A percentile compares a stretch with the other conserved stretches of the same genome.
Conservation (phyloP, 768 basidiomycete genomes). For the Naganishia vaughanmartiniae region DNA sequence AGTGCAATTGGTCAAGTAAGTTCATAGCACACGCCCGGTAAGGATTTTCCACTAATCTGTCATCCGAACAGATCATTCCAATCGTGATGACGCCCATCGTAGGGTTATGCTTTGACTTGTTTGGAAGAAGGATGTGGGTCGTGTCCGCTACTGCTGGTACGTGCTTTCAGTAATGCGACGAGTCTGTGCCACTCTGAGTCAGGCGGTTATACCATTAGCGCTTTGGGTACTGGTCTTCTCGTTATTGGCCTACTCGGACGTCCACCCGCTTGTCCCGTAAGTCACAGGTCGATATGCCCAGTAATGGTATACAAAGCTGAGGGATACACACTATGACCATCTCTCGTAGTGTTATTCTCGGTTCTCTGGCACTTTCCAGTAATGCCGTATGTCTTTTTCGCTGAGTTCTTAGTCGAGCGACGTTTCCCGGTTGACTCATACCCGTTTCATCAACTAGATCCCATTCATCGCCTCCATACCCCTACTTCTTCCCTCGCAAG, state of each 20-base stretch:
- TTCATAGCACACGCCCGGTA: neutral
- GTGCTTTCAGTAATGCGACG: neutral
- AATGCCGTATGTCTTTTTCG: slow-evolving; percentile 34
- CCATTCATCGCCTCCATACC: slow-evolving; percentile 48
- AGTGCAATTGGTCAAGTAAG: slow-evolving; percentile 38
- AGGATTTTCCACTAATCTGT: neutral
- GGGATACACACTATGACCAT: neutral
- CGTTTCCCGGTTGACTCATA: neutral
- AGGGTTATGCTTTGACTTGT: slow-evolving; percentile 46
- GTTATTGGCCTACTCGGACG: slow-evolving; percentile 44
- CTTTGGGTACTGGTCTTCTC: slow-evolving; percentile 47
- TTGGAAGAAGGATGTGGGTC: slow-evolving; percentile 46
- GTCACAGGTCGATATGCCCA: neutral
- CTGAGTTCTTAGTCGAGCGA: neutral
- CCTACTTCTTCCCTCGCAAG: slow-evolving; percentile 40
- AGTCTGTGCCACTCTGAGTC: too few relatives aligned
- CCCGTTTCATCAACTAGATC: slow-evolving; percentile 24
- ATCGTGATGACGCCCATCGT: slow-evolving; percentile 48
- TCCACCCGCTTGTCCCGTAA: slow-evolving; percentile 45
- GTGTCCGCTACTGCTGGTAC: slow-evolving; percentile 40
- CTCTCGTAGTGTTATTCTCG: slow-evolving; percentile 37
- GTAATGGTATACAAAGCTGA: neutral
- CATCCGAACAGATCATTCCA: slow-evolving; percentile 37
- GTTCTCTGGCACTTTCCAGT: slow-evolving; percentile 40
- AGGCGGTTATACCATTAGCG: neutral